phyloP scores from a whole-genome alignment of 1,139 yeast species.

The Scheffersomyces stambukii region DNA sequence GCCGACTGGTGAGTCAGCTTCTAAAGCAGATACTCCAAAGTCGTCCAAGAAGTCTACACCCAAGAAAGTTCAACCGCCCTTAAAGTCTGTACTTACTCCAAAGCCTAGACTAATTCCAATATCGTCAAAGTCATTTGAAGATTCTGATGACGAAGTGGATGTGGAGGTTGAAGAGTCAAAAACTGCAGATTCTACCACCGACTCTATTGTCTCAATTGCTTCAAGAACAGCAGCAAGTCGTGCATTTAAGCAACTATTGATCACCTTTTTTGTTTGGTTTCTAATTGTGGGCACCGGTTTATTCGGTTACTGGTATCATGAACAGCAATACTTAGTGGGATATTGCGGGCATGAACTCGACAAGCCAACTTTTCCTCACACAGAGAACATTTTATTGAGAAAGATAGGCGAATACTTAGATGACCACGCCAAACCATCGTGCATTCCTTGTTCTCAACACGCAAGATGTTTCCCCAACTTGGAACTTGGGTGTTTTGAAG shows the following conservation, averaged over 20 bases:
- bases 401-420: constrained; percentile 31
- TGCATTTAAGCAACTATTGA: constrained; percentile 7
- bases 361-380: constrained; percentile 27
- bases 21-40: constrained; percentile 2
- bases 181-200: constrained; percentile 3
- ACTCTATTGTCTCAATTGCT: not conserved
- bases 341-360: constrained; percentile 62
- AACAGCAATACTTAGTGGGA: constrained; percentile 56
- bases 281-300: constrained; percentile 21
- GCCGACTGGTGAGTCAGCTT: too few relatives aligned
- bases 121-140: constrained; percentile 4
- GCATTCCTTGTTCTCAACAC: constrained; percentile 77
- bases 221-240: constrained; percentile 10
- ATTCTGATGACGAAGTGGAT: constrained; percentile 11
- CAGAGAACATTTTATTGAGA: constrained; percentile 14
- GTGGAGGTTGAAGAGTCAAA: constrained; percentile 10
- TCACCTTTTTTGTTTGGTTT: constrained; percentile 25
- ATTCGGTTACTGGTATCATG: constrained; percentile 57
- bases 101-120: constrained; percentile 18
- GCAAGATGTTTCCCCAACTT: constrained; percentile 67
- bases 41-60: constrained; percentile 4
- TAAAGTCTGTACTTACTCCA: constrained; percentile 12
- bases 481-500: constrained; percentile 64
- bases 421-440: constrained; percentile 49
- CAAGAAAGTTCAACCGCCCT: constrained; percentile 4